Conservation (phyloP, 768 basidiomycete species). For the Suillus subalutaceus region DNA sequence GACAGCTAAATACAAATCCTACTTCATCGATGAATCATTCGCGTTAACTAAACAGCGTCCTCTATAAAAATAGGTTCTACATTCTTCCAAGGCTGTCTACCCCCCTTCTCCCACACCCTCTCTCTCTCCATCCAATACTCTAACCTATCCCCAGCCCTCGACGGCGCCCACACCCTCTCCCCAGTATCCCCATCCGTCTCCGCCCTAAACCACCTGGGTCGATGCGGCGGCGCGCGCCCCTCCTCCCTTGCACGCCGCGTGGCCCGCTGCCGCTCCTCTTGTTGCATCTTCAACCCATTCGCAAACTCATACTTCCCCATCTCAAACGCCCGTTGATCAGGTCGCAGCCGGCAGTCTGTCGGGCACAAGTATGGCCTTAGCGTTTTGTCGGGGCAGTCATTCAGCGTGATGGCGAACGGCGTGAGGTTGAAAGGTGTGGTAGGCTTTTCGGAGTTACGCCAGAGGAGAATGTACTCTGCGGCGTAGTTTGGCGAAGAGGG, state of each 20-base stretch:
- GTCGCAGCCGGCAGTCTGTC: conserved; percentile 90
- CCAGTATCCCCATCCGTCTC: conserved; percentile 87
- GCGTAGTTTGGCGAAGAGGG: conserved; percentile 46
- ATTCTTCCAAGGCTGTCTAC: conserved; percentile 51
- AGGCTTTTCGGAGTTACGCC: conserved; percentile 87
- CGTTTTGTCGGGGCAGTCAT: conserved; percentile 76
- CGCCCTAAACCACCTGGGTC: conserved; percentile 85
- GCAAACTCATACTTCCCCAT: conserved; percentile 82
- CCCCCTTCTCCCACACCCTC: conserved; percentile 51
- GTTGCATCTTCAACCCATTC: conserved; percentile 74
- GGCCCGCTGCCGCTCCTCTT: conserved; percentile 79
- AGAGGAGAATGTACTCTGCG: conserved; percentile 82
- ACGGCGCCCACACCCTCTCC: conserved; percentile 85
- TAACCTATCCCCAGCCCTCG: conserved; percentile 50
- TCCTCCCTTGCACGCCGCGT: conserved; percentile 77
- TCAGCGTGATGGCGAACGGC: conserved; percentile 90
- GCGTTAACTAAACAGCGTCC: conserved; percentile 33
- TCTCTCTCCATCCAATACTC: conserved; percentile 89
- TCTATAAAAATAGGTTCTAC: conserved; percentile 87
- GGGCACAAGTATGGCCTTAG: conserved; percentile 77
- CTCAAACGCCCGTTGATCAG: conserved; percentile 96
- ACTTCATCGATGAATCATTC: neutral
- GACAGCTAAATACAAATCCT: neutral
- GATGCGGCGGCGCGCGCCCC: conserved; percentile 70
- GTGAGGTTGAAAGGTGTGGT: conserved; percentile 91